These are phyloP conservation scores for Cryptosporidium tyzzeri DNA, from an alignment of 169 alveolate species.

Conservation along the genomic window DNA sequence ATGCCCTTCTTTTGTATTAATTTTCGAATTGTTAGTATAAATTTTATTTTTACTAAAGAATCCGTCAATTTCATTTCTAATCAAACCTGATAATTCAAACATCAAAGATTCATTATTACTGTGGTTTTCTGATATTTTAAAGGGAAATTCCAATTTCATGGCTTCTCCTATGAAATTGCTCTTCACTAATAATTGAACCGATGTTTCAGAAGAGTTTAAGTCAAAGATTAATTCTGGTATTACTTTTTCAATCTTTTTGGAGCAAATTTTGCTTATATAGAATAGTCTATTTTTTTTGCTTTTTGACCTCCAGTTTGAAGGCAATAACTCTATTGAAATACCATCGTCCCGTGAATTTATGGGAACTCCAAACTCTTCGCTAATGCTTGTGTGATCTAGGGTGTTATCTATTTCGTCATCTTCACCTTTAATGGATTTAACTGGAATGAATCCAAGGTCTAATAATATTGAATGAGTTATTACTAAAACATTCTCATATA, in stretches of 20 bases:
- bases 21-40: not conserved
- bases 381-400: not conserved
- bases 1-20: not conserved
- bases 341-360: not conserved
- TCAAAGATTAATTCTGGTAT: not conserved
- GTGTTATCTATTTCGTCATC: not conserved
- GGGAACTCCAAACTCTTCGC: not conserved
- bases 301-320: slow-evolving; percentile 32
- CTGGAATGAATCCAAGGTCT: slow-evolving; percentile 39
- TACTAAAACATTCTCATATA: not conserved
- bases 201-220: not conserved
- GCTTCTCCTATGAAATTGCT: not conserved
- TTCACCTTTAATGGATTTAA: not conserved
- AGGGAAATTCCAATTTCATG: slow-evolving; percentile 3
- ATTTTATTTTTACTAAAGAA: not conserved
- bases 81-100: not conserved
- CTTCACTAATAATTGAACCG: not conserved
- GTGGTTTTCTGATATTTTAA: not conserved
- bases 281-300: not conserved
- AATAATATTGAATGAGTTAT: slow-evolving; percentile 28
- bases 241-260: not conserved
- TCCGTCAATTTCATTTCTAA: not conserved
- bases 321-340: slow-evolving; percentile 24
- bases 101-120: not conserved
- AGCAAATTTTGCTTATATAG: not conserved